Conservation (phyloP, 768 basidiomycete genomes). For the Russula brevipes region DNA sequence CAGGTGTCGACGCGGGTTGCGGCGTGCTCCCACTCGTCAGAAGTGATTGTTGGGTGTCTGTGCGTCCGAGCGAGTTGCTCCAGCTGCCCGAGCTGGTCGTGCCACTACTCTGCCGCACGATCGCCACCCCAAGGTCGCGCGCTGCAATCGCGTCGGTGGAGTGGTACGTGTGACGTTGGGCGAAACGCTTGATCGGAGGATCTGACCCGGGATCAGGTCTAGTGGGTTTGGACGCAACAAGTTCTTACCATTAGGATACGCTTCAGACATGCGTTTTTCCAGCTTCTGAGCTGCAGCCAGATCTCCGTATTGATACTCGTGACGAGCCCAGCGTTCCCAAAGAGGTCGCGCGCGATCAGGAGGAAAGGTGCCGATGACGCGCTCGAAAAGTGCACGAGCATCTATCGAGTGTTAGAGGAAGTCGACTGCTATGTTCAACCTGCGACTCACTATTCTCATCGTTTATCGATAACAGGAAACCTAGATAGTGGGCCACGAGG, state of each 20-base stretch:
- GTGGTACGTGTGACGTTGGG: conserved; percentile 77
- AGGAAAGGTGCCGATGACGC: conserved; percentile 72
- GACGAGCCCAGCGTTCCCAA: conserved; percentile 95
- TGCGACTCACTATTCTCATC: conserved; percentile 78
- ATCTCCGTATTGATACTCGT: conserved; percentile 95
- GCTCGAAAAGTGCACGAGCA: conserved; percentile 92
- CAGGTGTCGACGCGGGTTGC: conserved; percentile 36
- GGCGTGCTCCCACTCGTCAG: conserved; percentile 29
- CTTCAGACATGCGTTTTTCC: conserved; percentile 83
- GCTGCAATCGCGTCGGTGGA: conserved; percentile 85
- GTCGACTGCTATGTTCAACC: conserved; percentile 1
- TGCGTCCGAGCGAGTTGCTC: conserved; percentile 23
- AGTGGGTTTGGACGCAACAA: neutral
- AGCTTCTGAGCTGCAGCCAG: conserved; percentile 82
- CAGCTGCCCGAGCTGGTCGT: conserved; percentile 20
- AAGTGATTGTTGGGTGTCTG: conserved; percentile 23
- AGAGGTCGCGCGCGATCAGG: conserved; percentile 76
- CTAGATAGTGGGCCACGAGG: conserved; percentile 83
- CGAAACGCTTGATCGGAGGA: conserved; percentile 85
- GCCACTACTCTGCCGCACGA: conserved; percentile 34
- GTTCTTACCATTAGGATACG: conserved; percentile 72
- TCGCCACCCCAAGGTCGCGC: conserved; percentile 79
- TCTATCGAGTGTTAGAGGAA: conserved; percentile 45
- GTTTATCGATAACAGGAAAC: conserved; percentile 90
- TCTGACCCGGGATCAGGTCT: conserved; percentile 45